These are phyloP conservation scores for Panaeolus cyanescens DNA, from an alignment of 768 basidiomycete genomes.

Conservation along the genomic window DNA sequence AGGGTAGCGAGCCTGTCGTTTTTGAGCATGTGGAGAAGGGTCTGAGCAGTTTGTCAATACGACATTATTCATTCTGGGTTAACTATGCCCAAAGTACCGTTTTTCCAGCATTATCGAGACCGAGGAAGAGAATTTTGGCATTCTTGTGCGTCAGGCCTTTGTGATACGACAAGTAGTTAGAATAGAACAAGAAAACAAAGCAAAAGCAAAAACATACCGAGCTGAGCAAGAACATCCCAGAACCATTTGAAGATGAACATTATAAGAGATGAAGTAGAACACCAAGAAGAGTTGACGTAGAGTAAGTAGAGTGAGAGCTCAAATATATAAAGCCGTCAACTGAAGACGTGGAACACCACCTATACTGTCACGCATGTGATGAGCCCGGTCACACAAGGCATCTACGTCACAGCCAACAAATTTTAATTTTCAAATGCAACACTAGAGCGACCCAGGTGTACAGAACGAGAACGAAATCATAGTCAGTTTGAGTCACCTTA, in stretches of 20 bases:
- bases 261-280: constrained; percentile 16
- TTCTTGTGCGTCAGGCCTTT: constrained; percentile 94
- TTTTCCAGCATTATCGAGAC: constrained; percentile 99
- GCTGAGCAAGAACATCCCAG: constrained; percentile 92
- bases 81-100: constrained; percentile 58
- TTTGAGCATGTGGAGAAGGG: constrained; percentile 98
- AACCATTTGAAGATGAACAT: constrained; percentile 96
- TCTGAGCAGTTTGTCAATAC: constrained; percentile 47
- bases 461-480: no score
- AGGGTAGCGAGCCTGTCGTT: constrained; percentile 97
- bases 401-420: background rate
- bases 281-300: constrained; percentile 9
- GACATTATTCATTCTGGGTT: background rate
- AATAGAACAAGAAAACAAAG: constrained; percentile 1
- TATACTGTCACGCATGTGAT: background rate
- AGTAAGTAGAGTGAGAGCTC: constrained; percentile 9
- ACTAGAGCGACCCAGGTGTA: background rate
- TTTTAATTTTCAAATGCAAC: background rate
- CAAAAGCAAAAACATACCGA: constrained; percentile 58
- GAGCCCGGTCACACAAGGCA: background rate
- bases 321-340: constrained; percentile 7
- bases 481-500: background rate
- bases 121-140: constrained; percentile 99
- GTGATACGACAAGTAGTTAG: constrained; percentile 12
- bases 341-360: constrained; percentile 20